Base-by-base conservation (phyloP, 176 grass and related monocot species). In the Pontederia paniculata region DNA sequence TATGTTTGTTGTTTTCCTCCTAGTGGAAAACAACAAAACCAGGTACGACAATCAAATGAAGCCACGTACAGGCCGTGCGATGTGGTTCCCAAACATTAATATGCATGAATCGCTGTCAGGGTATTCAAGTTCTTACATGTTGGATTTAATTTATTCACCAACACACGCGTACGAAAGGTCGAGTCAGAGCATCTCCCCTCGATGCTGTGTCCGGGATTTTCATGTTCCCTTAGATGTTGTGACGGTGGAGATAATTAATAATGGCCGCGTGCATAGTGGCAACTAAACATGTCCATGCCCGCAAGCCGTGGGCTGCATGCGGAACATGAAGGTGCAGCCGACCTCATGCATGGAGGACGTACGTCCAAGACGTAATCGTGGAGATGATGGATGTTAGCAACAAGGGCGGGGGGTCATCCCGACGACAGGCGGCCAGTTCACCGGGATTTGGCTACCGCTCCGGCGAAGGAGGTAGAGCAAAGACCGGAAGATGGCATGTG, bases 361-460 rank as follows among this genome's bases (percentile, higher is more conserved):
- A 52, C 58, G 59, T 54, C 70, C 20, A 57, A 62, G 62, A 28
- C 44, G 25, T 42, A 75, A 52, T 84, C 77, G 13, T 81, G 74
- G 48, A 81, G 25, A 48, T n/a, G 63, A n/a, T 51, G 58, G 31
- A 66, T 21, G 65, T 81, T 56, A 1, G 0, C 0, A 18, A 81
- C 1, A 10, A 81, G 20, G 9, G 52, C 66, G n/a, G 5, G 86
- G 86, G 21, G 78, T 60, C 81, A 81, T 89, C 58, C 86, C 81
- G 23, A 81, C 44, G 57, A 81, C 42, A 6, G n/a, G n/a, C n/a
- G 81, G 86, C 81, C 86, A 81, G 66, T 47, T 47, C 42, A 84
- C 13, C 9, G 77, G 77, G 5, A 21, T n/a, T 54, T 19, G 3
- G 52, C 10, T 17, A 10, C 10, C n/a, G 52, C n/a, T 19, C 17